These are phyloP conservation scores for Nectriaceae sp. DNA, from an alignment of 2,329 filamentous ascomycete species.

Conservation along the genomic window DNA sequence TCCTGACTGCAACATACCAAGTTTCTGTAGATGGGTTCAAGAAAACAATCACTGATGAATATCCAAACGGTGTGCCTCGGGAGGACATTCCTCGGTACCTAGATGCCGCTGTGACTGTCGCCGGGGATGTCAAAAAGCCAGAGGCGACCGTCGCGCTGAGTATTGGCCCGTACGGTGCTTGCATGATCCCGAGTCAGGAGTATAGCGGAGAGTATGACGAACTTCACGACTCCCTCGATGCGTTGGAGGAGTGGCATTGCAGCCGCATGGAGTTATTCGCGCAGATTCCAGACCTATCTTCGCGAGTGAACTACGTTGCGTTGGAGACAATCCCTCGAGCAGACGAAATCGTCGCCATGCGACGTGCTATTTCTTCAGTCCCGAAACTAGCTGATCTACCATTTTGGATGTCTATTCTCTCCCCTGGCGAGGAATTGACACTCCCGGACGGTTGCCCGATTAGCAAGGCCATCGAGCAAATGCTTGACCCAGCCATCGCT, in stretches of 20 bases:
- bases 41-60: conserved; percentile 45
- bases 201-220: conserved; percentile 63
- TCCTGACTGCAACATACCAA: conserved; percentile 71
- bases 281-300: conserved; percentile 36
- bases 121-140: conserved; percentile 34
- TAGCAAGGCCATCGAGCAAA: conserved; percentile 35
- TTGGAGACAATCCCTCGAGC: conserved; percentile 68
- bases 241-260: conserved; percentile 58
- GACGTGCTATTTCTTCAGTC: conserved; percentile 41
- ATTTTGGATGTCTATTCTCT: conserved; percentile 67
- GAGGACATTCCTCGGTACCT: conserved; percentile 43
- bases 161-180: conserved; percentile 67
- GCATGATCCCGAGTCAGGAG: conserved; percentile 66
- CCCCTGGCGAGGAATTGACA: conserved; percentile 52
- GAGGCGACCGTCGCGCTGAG: conserved; percentile 54
- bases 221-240: conserved; percentile 43
- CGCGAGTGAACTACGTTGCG: conserved; percentile 55
- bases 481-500: conserved; percentile 35
- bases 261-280: conserved; percentile 55
- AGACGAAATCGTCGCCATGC: conserved; percentile 62
- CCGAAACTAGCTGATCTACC: conserved; percentile 33
- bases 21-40: conserved; percentile 58
- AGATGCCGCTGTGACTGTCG: conserved; percentile 46
- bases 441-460: conserved; percentile 58
- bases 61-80: conserved; percentile 45